These are phyloP conservation scores for Cyberlindnera mrakii DNA, from an alignment of 805 yeast species.

Conservation along the genomic window DNA sequence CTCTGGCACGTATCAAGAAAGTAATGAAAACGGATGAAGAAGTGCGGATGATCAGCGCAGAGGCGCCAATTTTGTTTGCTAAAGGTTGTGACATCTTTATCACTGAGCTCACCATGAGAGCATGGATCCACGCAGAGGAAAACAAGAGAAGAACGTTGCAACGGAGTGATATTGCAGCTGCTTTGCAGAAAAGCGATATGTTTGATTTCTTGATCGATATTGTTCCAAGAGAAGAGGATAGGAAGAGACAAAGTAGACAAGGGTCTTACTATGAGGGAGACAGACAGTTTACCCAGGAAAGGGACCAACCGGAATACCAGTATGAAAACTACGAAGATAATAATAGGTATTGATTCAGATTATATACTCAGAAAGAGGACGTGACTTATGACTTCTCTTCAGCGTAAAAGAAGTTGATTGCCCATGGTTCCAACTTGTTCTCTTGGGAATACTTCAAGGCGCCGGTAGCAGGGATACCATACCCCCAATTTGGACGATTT, in stretches of 20 bases:
- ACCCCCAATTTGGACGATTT: constrained; percentile 79
- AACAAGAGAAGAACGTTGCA: constrained; percentile 92
- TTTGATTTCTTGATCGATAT: constrained; percentile 95
- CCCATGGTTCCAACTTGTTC: constrained; percentile 58
- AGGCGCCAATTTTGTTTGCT: constrained; percentile 95
- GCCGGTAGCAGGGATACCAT: constrained; percentile 75
- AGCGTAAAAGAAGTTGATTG: constrained; percentile 82
- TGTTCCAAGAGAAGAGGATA: constrained; percentile 79
- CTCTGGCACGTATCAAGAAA: constrained; percentile 92
- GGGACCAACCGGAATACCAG: background rate
- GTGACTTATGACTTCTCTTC: constrained; percentile 35
- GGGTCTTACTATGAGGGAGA: background rate
- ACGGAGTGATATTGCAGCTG: constrained; percentile 91
- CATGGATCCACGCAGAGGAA: constrained; percentile 98
- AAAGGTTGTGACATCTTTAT: constrained; percentile 97
- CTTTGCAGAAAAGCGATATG: constrained; percentile 91
- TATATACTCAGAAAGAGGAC: constrained; percentile 1
- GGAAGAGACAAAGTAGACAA: constrained; percentile 12
- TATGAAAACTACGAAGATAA: background rate
- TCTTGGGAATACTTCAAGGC: constrained; percentile 66
- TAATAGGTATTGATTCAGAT: background rate
- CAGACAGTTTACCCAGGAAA: background rate
- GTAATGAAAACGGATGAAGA: constrained; percentile 98
- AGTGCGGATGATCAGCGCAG: constrained; percentile 96
- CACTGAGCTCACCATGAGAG: constrained; percentile 95